phyloP scores from a whole-genome alignment of 306 rosid species.

The Vachellia pachyceras region DNA sequence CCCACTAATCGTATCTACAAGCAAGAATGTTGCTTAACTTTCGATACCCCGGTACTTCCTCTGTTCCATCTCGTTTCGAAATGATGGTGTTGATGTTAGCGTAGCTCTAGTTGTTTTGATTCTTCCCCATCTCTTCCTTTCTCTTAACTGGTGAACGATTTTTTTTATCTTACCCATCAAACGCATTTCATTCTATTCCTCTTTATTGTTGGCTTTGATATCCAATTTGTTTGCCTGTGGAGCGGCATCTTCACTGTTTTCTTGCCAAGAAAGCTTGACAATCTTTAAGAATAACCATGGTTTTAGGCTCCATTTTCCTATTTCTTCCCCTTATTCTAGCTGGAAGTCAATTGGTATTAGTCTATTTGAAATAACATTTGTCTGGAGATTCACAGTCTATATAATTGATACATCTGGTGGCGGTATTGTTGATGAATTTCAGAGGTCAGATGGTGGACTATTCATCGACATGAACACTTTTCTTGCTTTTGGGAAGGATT shows the following conservation, averaged over 20 bases:
- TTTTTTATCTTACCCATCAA: background rate
- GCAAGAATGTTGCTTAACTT: constrained; percentile 95
- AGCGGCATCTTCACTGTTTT: background rate
- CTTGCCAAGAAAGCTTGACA: background rate
- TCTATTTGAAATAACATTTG: background rate
- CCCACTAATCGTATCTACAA: constrained; percentile 98
- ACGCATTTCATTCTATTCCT: background rate
- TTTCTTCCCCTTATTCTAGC: background rate
- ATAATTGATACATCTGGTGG: no score
- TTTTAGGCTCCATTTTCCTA: background rate
- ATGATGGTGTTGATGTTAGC: background rate
- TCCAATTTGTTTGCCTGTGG: no score
- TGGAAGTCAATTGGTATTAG: constrained; percentile 1
- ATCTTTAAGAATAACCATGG: background rate
- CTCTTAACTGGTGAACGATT: background rate
- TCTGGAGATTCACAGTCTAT: no score
- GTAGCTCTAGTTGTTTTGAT: background rate
- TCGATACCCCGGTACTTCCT: constrained; percentile 77
- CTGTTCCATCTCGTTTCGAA: background rate
- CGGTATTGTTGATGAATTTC: constrained; percentile 47
- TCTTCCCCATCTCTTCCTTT: background rate
- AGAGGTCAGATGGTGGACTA: constrained; percentile 78
- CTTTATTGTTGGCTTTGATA: background rate
- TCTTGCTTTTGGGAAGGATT: constrained; percentile 74
- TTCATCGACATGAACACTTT: constrained; percentile 66